phyloP scores from a whole-genome alignment of 345 rosid genomes.

The Hevea brasiliensis region DNA sequence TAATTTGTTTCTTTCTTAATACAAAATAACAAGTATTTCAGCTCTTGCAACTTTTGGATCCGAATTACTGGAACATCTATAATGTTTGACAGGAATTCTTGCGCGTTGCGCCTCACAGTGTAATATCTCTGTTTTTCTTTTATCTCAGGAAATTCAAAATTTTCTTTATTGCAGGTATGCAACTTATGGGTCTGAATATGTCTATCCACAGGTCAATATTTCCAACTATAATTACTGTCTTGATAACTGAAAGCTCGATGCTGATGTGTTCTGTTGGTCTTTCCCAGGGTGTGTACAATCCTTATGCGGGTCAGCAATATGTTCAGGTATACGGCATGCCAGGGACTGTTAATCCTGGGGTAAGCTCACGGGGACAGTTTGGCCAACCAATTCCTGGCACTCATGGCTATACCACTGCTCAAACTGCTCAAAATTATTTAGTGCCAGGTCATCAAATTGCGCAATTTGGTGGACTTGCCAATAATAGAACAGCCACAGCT shows the following conservation, averaged over 20 bases:
- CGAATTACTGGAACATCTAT: neutral
- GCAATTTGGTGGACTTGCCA: conserved; percentile 28
- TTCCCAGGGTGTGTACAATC: conserved; percentile 34
- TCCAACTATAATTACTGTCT: neutral
- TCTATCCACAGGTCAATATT: conserved; percentile 35
- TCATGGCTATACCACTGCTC: conserved; percentile 28
- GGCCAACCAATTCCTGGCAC: conserved; percentile 23
- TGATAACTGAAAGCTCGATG: neutral
- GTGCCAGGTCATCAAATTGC: conserved; percentile 30
- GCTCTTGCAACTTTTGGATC: neutral
- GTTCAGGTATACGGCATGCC: conserved; percentile 31
- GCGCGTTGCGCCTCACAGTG: neutral
- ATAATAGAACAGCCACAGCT: conserved; percentile 29
- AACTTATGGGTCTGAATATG: conserved; percentile 34
- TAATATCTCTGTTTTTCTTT: neutral
- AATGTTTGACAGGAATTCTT: neutral
- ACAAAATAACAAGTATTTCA: neutral
- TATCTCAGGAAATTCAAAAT: conserved; percentile 9
- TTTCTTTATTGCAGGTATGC: conserved; percentile 34
- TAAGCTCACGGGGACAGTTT: conserved; percentile 33
- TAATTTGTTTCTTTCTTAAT: no score
- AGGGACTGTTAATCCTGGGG: conserved; percentile 21
- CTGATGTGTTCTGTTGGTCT: conserved; percentile 6
- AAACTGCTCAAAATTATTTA: conserved; percentile 19
- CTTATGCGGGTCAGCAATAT: conserved; percentile 35